Evolutionary conservation across 305 asterid genomes (phyloP).

Genomic region (Stenogyne calaminthoides): DNA sequence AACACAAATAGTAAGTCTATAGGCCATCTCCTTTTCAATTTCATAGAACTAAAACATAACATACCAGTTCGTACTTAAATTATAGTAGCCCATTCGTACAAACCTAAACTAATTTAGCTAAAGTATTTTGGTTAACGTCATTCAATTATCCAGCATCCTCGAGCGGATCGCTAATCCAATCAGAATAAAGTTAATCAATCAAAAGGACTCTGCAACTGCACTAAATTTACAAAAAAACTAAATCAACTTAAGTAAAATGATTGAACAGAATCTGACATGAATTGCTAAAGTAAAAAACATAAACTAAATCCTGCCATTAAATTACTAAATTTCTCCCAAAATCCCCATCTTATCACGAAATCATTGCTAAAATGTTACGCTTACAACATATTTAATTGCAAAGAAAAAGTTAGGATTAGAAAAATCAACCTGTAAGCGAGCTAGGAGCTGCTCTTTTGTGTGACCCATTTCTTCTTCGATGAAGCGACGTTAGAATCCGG

Average conservation of each 20-base stretch:
- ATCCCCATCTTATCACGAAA: conserved; percentile 2
- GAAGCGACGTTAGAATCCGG: not conserved
- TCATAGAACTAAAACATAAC: not conserved
- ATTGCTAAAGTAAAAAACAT: not conserved
- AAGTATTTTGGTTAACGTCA: not conserved
- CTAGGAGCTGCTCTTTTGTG: not conserved
- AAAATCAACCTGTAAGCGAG: not conserved
- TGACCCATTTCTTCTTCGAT: not conserved
- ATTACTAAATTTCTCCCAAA: not conserved
- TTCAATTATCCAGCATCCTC: not conserved
- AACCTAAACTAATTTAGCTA: conserved; percentile 15
- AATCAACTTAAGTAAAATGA: conserved; percentile 4
- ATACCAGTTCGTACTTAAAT: not conserved
- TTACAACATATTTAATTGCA: not conserved
- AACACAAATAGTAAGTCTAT: not conserved
- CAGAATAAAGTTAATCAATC: not conserved
- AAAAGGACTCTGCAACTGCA: not conserved
- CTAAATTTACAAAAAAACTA: not conserved
- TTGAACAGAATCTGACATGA: not conserved
- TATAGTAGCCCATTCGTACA: not conserved
- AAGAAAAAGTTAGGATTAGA: not conserved
- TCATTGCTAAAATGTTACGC: not conserved
- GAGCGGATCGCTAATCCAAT: not conserved
- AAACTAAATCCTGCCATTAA: not conserved
- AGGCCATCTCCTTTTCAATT: not conserved